phyloP scores from a whole-genome alignment of 2,329 filamentous ascomycete species.

The Pseudogymnoascus sp. region DNA sequence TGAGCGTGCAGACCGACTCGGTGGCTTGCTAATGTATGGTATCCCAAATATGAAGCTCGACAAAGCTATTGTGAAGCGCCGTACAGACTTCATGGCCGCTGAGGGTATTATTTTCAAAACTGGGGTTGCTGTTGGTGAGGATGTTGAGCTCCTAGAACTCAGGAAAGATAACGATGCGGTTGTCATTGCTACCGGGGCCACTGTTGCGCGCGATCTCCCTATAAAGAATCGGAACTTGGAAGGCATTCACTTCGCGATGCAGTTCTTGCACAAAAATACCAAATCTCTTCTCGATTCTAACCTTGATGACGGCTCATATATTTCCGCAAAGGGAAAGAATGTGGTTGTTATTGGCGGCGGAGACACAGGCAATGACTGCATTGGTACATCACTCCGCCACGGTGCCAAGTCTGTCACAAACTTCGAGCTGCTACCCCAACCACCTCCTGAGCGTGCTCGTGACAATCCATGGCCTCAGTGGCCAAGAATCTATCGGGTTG shows the following conservation, averaged over 20 bases:
- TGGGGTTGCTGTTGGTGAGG: conserved; percentile 68
- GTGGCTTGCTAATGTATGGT: conserved; percentile 94
- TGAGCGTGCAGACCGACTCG: conserved; percentile 82
- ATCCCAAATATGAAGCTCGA: conserved; percentile 99
- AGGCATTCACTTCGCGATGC: conserved; percentile 93
- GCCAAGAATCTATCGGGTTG: conserved; percentile 96
- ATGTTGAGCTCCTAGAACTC: conserved; percentile 61
- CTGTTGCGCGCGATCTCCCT: conserved; percentile 84
- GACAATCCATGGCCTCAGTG: conserved; percentile 99
- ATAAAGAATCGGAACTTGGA: conserved; percentile 82
- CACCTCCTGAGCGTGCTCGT: conserved; percentile 76
- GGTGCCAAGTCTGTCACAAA: conserved; percentile 94
- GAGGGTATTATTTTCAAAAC: conserved; percentile 82
- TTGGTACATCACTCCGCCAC: conserved; percentile 91
- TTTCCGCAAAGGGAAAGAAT: conserved; percentile 91
- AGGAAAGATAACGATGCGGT: conserved; percentile 72
- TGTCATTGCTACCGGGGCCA: conserved; percentile 85
- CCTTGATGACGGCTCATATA: conserved; percentile 74
- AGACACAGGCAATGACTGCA: conserved; percentile 97
- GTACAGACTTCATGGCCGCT: conserved; percentile 87
- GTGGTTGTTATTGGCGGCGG: conserved; percentile 95
- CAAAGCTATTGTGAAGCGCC: conserved; percentile 92
- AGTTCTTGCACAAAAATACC: conserved; percentile 95
- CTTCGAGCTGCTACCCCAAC: conserved; percentile 91
- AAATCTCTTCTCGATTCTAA: conserved; percentile 93